Base-by-base conservation (phyloP, 2,329 filamentous ascomycete species). In the Aureobasidium sp. region DNA sequence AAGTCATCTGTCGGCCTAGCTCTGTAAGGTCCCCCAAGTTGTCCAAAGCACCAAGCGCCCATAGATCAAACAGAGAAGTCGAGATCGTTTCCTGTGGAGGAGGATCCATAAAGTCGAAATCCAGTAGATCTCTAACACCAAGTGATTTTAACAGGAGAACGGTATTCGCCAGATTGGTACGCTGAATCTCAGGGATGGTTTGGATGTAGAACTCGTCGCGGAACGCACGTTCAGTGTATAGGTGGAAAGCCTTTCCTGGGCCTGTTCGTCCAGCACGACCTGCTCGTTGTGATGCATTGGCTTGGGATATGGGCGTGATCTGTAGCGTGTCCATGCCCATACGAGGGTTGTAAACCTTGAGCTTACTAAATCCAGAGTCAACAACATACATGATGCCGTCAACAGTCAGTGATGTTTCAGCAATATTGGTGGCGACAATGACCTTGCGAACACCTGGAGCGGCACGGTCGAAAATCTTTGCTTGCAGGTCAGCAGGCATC, bases 241-340 rank as follows among this genome's bases (percentile, higher is more conserved):
- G 80, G 61, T 94, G 89, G 71, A 94, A 99, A 0, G 92, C 90
- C 72, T 96, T 96, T 62, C 95, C 94, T 1, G 94, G 94, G 0
- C 94, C 94, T 8, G 95, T 99, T 67, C 94, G 84, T 19, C 94
- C 94, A 46, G 94, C 94, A 71, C 94, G 89, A 61, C 94, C 94
- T 42, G 94, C 93, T 68, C 94, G 85, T 71, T 99, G 94, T 4
- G 89, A 91, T 4, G 91, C 88, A 72, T 99, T 99, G 66, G 94
- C 94, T 72, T 99, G 94, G 2, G 92, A 96, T 57, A 99, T 95
- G 0, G 94, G 94, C 0, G 94, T 99, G 66, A 99, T 95, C 69
- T 97, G 94, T 15, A 99, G 82, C 0, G 93, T 96, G 69, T 99
- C 94, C 94, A 99, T 99, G 61, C 94, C 94, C 90, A 99, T 97